Conservation (phyloP, 352 stramenopile species). For the Globisporangium perplexum region DNA sequence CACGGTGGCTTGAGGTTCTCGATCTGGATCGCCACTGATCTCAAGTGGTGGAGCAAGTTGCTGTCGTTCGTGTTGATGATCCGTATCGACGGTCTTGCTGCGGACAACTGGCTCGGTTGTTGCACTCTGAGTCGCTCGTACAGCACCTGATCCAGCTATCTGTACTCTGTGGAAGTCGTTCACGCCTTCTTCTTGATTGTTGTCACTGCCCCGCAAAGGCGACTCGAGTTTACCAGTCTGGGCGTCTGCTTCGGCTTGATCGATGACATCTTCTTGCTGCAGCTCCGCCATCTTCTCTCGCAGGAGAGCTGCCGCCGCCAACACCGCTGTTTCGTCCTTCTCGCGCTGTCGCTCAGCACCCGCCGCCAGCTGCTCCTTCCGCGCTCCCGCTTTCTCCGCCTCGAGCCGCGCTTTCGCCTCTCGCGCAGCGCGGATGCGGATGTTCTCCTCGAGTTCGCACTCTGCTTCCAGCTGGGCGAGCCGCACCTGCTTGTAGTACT, state of each 20-base stretch:
- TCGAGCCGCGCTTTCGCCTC: constrained; percentile 24
- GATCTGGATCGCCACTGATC: background rate
- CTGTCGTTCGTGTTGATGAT: too few relatives aligned
- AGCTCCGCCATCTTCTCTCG: background rate
- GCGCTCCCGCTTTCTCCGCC: constrained; percentile 15
- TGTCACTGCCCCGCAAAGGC: background rate
- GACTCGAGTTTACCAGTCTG: background rate
- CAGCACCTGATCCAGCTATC: too few relatives aligned
- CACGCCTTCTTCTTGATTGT: background rate
- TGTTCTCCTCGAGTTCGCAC: constrained; percentile 71
- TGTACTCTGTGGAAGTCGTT: background rate
- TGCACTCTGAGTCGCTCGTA: background rate
- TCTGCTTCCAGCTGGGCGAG: constrained; percentile 62
- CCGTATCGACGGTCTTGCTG: background rate
- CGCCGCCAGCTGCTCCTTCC: constrained; percentile 10
- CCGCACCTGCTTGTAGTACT: constrained; percentile 65
- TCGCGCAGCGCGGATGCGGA: constrained; percentile 49
- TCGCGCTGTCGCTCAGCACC: background rate
- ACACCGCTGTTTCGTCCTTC: background rate
- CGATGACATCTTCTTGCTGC: background rate
- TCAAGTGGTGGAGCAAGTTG: background rate
- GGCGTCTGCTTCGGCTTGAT: background rate
- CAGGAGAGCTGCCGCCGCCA: background rate
- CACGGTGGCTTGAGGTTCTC: background rate
- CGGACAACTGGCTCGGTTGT: background rate